phyloP scores from a whole-genome alignment of 768 basidiomycete species.

The Strobilomyces confusus region DNA sequence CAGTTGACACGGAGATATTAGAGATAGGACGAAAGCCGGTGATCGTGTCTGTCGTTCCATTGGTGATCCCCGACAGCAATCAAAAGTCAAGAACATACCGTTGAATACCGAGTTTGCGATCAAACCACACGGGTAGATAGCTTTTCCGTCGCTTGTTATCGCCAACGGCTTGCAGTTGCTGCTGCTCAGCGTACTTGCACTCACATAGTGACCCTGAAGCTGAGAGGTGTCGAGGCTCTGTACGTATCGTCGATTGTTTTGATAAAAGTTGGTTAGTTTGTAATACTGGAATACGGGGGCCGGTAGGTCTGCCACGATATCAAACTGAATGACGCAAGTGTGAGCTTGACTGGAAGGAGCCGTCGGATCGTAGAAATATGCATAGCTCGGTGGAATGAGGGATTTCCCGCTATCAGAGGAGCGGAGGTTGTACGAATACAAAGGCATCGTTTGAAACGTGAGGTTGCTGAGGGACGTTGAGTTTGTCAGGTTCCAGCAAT shows the following conservation, averaged over 20 bases:
- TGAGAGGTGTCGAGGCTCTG: constrained; percentile 85
- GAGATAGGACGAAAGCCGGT: constrained; percentile 47
- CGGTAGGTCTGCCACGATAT: constrained; percentile 72
- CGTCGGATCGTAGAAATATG: constrained; percentile 56
- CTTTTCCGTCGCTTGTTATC: constrained; percentile 41
- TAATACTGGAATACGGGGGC: constrained; percentile 89
- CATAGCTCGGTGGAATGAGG: constrained; percentile 60
- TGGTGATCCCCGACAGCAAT: background rate
- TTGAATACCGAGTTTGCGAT: constrained; percentile 98
- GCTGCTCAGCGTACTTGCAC: constrained; percentile 43
- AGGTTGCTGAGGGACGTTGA: constrained; percentile 32
- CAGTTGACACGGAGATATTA: background rate
- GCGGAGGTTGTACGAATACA: constrained; percentile 61
- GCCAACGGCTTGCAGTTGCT: constrained; percentile 90
- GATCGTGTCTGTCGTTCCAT: constrained; percentile 64
- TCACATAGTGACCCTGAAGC: constrained; percentile 68
- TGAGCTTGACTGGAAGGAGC: constrained; percentile 42
- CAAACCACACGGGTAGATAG: constrained; percentile 92
- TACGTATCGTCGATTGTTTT: constrained; percentile 98
- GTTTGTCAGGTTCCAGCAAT: constrained; percentile 66
- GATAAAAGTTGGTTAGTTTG: constrained; percentile 94
- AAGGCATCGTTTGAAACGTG: constrained; percentile 52
- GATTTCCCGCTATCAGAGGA: constrained; percentile 51
- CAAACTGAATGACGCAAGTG: constrained; percentile 79
- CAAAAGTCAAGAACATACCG: constrained; percentile 43